Evolutionary conservation across 139 green algal genomes (phyloP), one percentile per base, ranked within the genome.

Genomic region (Astrephomene gubernaculifera): DNA sequence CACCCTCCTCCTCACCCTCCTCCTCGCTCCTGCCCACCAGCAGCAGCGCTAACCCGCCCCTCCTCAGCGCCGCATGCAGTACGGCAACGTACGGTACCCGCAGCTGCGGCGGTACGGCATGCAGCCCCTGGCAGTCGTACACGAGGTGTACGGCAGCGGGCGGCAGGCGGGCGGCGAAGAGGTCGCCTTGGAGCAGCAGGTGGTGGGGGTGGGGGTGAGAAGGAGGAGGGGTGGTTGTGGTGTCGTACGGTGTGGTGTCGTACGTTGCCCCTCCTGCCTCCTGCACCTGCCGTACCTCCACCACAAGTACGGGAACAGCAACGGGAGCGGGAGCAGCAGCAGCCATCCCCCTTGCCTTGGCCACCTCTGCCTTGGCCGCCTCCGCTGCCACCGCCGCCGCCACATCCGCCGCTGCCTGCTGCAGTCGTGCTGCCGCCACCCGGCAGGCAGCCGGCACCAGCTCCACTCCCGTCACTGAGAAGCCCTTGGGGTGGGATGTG

Each of bases 101-200:
- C 54, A 70, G 54, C 36, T 31, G 22, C 25, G 35, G 54, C 19
- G 74, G 74, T 38, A 82, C 71, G 22, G 74, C 74, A 25, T 82
- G 74, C 54, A 82, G 54, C 0, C 74, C 74, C 39, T 82, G 74
- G 36, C 72, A 81, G 45, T 81, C 72, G 52, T 81, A 81, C 6
- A 35, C 72, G 38, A 81, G 53, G 53, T 81, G n/a, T 7, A 81
- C 45, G 52, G 54, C 68, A 33, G 25, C 52, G 53, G 41, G 52
- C 2, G 49, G 52, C 72, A 65, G 53, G 52, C 17, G 24, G 4
- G 72, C 52, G 35, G 6, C 17, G 52, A 81, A 69, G 17, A 81
- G 72, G 35, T 81, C 36, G 31, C 72, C 52, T n/a, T 35, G 35
- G 45, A 54, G 22, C 0, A 80, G 19, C 1, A 67, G 19, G n/a